phyloP scores from a whole-genome alignment of 164 flowering plant species.

The Vitis rupestris region DNA sequence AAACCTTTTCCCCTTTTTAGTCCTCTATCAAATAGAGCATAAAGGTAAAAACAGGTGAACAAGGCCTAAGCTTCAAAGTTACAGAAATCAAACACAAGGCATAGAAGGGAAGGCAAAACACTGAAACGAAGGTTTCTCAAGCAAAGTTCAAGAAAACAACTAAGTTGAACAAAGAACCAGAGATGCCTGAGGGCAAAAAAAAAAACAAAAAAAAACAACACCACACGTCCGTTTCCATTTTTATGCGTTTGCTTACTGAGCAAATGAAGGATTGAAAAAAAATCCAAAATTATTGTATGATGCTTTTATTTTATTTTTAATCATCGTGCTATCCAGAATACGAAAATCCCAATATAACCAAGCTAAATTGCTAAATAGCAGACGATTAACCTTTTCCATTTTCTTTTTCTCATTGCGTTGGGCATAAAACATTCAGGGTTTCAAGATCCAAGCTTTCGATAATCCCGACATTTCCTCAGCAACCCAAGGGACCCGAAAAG shows the following conservation, averaged over 20 bases:
- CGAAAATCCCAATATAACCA: background rate
- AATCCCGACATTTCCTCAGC: conserved; percentile 8
- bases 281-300: no score
- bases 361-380: background rate
- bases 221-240: background rate
- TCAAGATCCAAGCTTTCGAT: background rate
- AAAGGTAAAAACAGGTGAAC: no score
- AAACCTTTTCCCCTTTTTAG: no score
- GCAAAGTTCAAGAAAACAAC: no score
- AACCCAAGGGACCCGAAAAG: conserved; percentile 2
- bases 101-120: background rate
- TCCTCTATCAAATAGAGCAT: no score
- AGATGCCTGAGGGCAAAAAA: background rate
- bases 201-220: background rate
- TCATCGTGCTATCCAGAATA: no score
- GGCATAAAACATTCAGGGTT: no score
- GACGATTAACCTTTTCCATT: no score
- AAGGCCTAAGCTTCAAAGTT: background rate
- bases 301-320: no score
- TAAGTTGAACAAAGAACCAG: no score
- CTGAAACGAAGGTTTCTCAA: no score
- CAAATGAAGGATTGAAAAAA: background rate
- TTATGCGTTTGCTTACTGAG: background rate
- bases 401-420: no score
- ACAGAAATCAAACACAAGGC: background rate